Percentiles rank a stretch among this genome's conserved stretches.
These are phyloP conservation scores for Leucosporidium scottii DNA, from an alignment of 768 basidiomycete species.

Conservation along the genomic window DNA sequence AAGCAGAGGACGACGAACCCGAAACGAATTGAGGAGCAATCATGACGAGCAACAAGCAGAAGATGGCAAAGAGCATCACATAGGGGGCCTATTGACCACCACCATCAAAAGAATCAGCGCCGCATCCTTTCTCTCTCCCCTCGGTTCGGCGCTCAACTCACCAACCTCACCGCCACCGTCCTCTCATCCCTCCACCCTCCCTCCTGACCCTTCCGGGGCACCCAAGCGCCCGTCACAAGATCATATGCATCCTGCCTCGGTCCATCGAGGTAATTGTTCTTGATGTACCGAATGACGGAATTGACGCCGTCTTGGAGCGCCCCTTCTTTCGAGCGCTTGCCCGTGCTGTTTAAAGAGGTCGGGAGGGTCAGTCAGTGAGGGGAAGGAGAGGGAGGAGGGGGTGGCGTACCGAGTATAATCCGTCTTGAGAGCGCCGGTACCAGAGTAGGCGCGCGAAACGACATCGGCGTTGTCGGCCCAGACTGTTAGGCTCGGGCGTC, in stretches of 20 bases:
- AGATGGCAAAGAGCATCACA: slow-evolving; percentile 66
- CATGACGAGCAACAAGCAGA: slow-evolving; percentile 74
- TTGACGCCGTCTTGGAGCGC: slow-evolving; percentile 78
- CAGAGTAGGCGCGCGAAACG: slow-evolving; percentile 83
- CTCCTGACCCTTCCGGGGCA: slow-evolving; percentile 52
- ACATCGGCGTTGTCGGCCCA: slow-evolving; percentile 96
- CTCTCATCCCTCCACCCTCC: slow-evolving; percentile 1
- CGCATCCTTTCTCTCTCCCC: not conserved
- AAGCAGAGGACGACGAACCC: slow-evolving; percentile 21
- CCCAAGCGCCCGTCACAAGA: slow-evolving; percentile 83
- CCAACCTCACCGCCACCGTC: slow-evolving; percentile 6
- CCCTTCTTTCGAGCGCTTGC: slow-evolving; percentile 75
- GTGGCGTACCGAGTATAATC: slow-evolving; percentile 75
- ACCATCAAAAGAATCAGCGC: not conserved
- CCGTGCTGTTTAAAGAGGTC: slow-evolving; percentile 48
- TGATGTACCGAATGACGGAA: slow-evolving; percentile 73
- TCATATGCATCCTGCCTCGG: slow-evolving; percentile 93
- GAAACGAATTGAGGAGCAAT: slow-evolving; percentile 18
- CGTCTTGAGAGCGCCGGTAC: slow-evolving; percentile 90
- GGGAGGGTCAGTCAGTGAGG: not conserved
- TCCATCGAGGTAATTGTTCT: slow-evolving; percentile 96
- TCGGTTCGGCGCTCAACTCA: not conserved
- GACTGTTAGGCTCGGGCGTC: slow-evolving; percentile 49
- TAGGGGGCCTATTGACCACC: slow-evolving; percentile 63
- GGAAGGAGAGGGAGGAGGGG: not conserved